Base-by-base conservation (phyloP, 1,284 basidiomycete genomes). In the Cryptococcus maquisensis region DNA sequence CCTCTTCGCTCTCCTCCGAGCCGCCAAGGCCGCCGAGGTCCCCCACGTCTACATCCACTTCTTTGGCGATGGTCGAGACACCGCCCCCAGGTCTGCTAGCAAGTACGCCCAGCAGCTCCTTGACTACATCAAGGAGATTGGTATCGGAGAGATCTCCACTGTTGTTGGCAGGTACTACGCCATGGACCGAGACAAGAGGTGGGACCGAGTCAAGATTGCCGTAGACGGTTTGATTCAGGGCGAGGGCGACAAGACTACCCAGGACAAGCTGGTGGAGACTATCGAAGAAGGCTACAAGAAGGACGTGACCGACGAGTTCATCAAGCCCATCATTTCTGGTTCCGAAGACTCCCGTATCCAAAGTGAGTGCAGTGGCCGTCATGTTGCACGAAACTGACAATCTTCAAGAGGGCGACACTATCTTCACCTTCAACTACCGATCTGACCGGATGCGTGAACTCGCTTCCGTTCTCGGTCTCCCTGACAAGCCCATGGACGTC, bases 361-460 rank as follows among this genome's bases (percentile, higher is more conserved):
- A 75, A 86, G 88, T 87, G 54, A 52, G 75, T 66, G 49, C 49
- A 18, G 39, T n/a, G 6, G 26, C 3, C 46, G 28, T 16, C 16
- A 23, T 9, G 15, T 6, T 46, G 20, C 16, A 26, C 42, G 21
- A 8, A 43, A 47, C 49, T 59, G 52, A 54, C 36, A 32, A 26
- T 46, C 12, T 36, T 28, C 76, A 74, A 79, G 78, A 78, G 65
- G 73, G 76, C 47, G 90, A 93, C 72, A 92, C 90, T 0, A 68
- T 94, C 9, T 94, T 92, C 82, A 86, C 88, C 78, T 95, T 93
- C 84, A 95, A 95, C 80, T 94, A 94, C 76, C 86, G 91, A 59
- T 92, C 90, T 2, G 91, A 95, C 75, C 86, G 91, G 57, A 90
- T 95, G 86, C 84, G 91, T 46, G 91, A 95, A 77, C 85, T 94